These are phyloP conservation scores for Eucommia ulmoides DNA, from an alignment of 257 asterid species.

Conservation along the genomic window DNA sequence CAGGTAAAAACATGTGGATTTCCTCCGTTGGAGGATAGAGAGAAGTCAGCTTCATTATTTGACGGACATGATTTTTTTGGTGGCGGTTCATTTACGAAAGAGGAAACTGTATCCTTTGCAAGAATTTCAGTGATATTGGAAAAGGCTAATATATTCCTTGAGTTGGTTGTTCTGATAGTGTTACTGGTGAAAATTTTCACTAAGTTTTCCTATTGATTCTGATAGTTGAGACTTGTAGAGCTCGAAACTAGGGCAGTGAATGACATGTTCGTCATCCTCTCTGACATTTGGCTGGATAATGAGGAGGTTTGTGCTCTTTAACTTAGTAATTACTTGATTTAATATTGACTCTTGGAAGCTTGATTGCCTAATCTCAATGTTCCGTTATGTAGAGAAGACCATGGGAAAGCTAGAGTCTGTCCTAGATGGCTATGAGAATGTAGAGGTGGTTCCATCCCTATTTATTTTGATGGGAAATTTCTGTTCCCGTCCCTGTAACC, in stretches of 20 bases:
- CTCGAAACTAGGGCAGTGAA: conserved; percentile 73
- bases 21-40: conserved; percentile 91
- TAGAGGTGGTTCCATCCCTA: conserved; percentile 73
- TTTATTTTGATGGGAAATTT: conserved; percentile 97
- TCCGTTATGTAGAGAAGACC: conserved; percentile 62
- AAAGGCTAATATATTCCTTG: neutral
- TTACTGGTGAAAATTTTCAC: neutral
- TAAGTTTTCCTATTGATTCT: conserved; percentile 28
- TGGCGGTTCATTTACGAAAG: conserved; percentile 69
- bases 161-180: neutral
- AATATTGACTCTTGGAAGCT: too few species aligned
- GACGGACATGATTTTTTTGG: conserved; percentile 81
- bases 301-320: conserved; percentile 48
- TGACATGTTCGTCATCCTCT: conserved; percentile 91
- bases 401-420: conserved; percentile 69
- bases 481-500: conserved; percentile 84
- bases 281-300: conserved; percentile 82
- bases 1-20: conserved; percentile 87
- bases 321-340: conserved; percentile 7
- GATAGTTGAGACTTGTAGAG: conserved; percentile 69
- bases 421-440: conserved; percentile 73
- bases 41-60: conserved; percentile 40
- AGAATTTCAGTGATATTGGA: conserved; percentile 4
- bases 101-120: conserved; percentile 81
- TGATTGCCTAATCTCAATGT: conserved; percentile 33